Base-by-base conservation (phyloP, 1,139 yeast species). In the Nadsonia commutata region DNA sequence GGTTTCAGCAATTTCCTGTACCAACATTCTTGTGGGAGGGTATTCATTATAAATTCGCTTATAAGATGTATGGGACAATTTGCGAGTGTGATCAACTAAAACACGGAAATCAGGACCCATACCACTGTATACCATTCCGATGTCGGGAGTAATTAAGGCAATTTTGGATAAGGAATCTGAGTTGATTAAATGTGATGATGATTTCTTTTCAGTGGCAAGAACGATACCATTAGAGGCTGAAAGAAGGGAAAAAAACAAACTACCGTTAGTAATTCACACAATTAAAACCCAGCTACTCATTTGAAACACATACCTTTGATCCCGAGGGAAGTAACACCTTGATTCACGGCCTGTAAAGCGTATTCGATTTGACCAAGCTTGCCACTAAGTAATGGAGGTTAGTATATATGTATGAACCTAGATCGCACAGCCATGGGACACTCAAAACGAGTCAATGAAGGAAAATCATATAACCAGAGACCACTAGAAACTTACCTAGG, bases 71-170 rank as follows among this genome's bases (percentile, higher is more conserved):
- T 93, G 98, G 38, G 97, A 85, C 49, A 82, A 78, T 62, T 85
- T 88, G 56, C 99, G 76, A 13, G 97, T 90, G 61, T 81, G 81
- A 63, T 90, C 97, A 39, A 88, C 86, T 43, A 93, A 73, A 18
- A 93, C 95, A 52, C 99, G 73, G 68, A 83, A 93, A 63, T 93
- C 99, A 18, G 99, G 98, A 13, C 98, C 98, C 97, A 93, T 88
- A 22, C 99, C 99, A 17, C 95, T 76, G 65, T 93, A 93, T 3
- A 94, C 86, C 75, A 90, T 85, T 47, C 97, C 98, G 52, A 90
- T 84, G 58, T 90, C 86, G 37, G 98, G 98, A 2, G 98, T 86
- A 55, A 93, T 76, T 47, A 76, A 67, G 45, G 85, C 81, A 37
- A 93, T 80, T 60, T 93, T 93, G 45, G 80, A 72, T 49, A 82